phyloP scores from a whole-genome alignment of 2,329 filamentous ascomycete species.

The Penicillium concentricum region DNA sequence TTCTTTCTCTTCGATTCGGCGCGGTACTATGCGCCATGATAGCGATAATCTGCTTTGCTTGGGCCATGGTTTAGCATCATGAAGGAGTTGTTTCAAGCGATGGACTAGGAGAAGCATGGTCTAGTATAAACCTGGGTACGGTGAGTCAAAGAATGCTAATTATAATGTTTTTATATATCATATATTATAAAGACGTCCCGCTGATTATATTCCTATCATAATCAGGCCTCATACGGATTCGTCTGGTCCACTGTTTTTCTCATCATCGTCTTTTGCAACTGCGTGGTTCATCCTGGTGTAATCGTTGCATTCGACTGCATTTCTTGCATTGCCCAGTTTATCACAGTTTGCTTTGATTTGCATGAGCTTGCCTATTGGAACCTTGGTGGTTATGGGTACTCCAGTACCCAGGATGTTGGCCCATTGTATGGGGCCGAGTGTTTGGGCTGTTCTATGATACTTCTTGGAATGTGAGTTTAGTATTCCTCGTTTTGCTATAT shows the following conservation, averaged over 20 bases:
- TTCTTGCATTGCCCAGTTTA: slow-evolving; percentile 10
- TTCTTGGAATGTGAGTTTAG: slow-evolving; percentile 14
- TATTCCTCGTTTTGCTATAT: neutral
- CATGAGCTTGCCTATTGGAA: slow-evolving; percentile 10
- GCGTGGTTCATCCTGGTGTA: slow-evolving; percentile 12
- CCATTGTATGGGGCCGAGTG: slow-evolving; percentile 12
- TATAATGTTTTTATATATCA: rapidly evolving
- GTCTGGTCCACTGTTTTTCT: slow-evolving; percentile 17
- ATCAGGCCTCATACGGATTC: slow-evolving; percentile 12
- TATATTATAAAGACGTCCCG: neutral
- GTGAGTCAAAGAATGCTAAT: neutral
- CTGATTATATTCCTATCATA: neutral
- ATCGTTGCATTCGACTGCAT: slow-evolving; percentile 14
- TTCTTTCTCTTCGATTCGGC: slow-evolving; percentile 14
- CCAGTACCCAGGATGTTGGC: neutral
- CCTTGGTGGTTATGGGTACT: slow-evolving; percentile 9
- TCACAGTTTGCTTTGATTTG: slow-evolving; percentile 10
- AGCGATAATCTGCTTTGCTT: slow-evolving; percentile 16
- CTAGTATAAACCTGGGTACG: slow-evolving; percentile 11
- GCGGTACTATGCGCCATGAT: slow-evolving; percentile 8
- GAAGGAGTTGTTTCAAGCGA: slow-evolving; percentile 11
- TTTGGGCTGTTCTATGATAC: slow-evolving; percentile 13
- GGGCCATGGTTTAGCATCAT: slow-evolving; percentile 13
- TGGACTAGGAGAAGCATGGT: slow-evolving; percentile 11
- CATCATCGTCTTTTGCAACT: slow-evolving; percentile 18